Evolutionary conservation across 345 rosid species (phyloP).

Genomic region (Durio zibethinus): DNA sequence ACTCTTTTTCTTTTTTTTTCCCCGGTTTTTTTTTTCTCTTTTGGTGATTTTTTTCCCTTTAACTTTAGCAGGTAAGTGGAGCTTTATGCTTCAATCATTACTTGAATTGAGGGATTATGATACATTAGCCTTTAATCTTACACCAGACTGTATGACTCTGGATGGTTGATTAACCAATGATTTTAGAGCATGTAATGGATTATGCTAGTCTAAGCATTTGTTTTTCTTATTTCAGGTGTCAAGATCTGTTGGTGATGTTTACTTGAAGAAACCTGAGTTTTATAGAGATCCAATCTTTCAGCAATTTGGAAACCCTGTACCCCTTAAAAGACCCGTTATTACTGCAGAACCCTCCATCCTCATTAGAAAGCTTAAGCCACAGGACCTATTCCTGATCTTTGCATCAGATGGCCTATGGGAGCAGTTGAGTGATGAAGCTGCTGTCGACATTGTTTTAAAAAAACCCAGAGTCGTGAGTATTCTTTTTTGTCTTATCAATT

Average conservation of each 20-base stretch:
- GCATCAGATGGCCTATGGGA: conserved; percentile 99
- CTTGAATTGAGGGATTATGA: not conserved
- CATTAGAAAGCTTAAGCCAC: conserved; percentile 61
- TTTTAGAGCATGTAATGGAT: not conserved
- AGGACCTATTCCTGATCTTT: conserved; percentile 83
- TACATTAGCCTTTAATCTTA: not conserved
- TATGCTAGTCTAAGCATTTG: conserved; percentile 5
- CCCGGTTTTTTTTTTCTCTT: not conserved
- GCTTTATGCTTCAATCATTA: not conserved
- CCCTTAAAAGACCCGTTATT: conserved; percentile 74
- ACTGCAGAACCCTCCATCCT: conserved; percentile 90
- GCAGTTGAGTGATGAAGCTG: conserved; percentile 83
- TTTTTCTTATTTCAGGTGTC: conserved; percentile 61
- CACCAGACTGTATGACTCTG: not conserved
- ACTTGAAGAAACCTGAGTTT: conserved; percentile 87
- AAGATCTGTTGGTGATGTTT: conserved; percentile 93
- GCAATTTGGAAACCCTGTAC: conserved; percentile 68
- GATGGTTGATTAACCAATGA: not conserved
- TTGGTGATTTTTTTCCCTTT: not conserved
- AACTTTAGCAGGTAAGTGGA: not conserved
- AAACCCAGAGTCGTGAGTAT: conserved; percentile 83
- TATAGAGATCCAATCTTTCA: conserved; percentile 80
- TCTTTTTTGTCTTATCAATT: not conserved
- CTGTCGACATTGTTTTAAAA: conserved; percentile 77
- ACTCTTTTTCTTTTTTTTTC: not conserved